phyloP scores from a whole-genome alignment of 768 basidiomycete species.

The Flagelloscypha sp. region DNA sequence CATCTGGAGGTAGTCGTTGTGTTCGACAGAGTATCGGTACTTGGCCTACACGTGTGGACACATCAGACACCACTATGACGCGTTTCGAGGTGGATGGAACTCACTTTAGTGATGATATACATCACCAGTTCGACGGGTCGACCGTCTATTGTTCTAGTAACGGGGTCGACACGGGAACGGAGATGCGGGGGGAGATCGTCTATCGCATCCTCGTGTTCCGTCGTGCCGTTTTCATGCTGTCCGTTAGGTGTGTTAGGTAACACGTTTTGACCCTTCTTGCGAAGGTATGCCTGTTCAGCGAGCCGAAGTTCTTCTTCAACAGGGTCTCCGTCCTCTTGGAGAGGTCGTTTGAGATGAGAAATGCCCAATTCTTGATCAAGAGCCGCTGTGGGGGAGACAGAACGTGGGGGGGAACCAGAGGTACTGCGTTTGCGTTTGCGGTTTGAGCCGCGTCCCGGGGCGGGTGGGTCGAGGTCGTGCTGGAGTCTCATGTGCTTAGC shows the following conservation, averaged over 20 bases:
- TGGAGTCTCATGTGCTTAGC: slow-evolving; percentile 89
- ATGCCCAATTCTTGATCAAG: slow-evolving; percentile 38
- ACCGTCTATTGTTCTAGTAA: slow-evolving; percentile 58
- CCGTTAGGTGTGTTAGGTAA: slow-evolving; percentile 12
- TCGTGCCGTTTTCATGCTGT: slow-evolving; percentile 24
- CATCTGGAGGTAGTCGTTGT: slow-evolving; percentile 56
- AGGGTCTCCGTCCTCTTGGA: slow-evolving; percentile 8
- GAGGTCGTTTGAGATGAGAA: slow-evolving; percentile 49
- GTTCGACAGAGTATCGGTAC: slow-evolving; percentile 55
- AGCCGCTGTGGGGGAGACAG: slow-evolving; percentile 13
- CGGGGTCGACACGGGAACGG: slow-evolving; percentile 38
- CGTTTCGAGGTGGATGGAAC: neutral
- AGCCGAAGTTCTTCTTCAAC: slow-evolving; percentile 16
- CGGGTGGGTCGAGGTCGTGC: slow-evolving; percentile 69
- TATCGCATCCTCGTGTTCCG: slow-evolving; percentile 23
- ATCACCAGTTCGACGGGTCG: slow-evolving; percentile 62
- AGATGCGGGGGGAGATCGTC: slow-evolving; percentile 53
- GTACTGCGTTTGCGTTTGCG: slow-evolving; percentile 60
- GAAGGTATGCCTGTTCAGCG: slow-evolving; percentile 9
- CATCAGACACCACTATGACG: neutral
- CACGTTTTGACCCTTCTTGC: slow-evolving; percentile 12
- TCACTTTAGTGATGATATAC: slow-evolving; percentile 59
- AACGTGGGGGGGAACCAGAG: slow-evolving; percentile 16
- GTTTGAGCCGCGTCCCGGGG: slow-evolving; percentile 54
- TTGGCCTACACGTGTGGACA: slow-evolving; percentile 60